Evolutionary conservation across 305 asterid genomes (phyloP).

Genomic region (Andrographis paniculata): DNA sequence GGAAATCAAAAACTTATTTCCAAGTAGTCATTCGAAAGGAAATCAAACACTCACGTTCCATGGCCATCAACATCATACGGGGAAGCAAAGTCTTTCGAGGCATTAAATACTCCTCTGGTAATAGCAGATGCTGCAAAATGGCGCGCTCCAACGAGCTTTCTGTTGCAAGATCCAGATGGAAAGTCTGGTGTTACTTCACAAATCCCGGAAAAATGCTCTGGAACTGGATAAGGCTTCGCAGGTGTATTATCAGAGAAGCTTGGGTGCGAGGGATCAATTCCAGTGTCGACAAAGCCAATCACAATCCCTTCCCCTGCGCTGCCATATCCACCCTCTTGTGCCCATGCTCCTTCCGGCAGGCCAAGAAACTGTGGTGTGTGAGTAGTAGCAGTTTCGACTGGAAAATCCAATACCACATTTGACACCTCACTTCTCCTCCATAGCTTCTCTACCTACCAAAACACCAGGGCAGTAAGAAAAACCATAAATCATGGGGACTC

Average conservation of each 20-base stretch:
- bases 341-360: constrained; percentile 97
- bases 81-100: constrained; percentile 90
- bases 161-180: constrained; percentile 97
- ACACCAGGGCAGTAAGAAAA: constrained; percentile 12
- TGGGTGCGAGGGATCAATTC: constrained; percentile 86
- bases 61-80: constrained; percentile 98
- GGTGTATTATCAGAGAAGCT: constrained; percentile 74
- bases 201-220: constrained; percentile 78
- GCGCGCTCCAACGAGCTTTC: constrained; percentile 96
- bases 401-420: constrained; percentile 72
- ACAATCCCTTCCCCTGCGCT: constrained; percentile 98
- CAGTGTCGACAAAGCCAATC: constrained; percentile 91
- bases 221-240: constrained; percentile 72
- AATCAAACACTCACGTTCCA: constrained; percentile 91
- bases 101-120: constrained; percentile 93
- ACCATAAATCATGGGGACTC: neutral
- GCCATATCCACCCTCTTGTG: constrained; percentile 76
- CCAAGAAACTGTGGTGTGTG: constrained; percentile 96
- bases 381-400: constrained; percentile 82
- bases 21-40: neutral
- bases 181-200: constrained; percentile 96
- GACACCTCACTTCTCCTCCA: constrained; percentile 67
- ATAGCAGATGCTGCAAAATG: constrained; percentile 99
- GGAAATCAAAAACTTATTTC: too few species aligned
- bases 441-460: constrained; percentile 70